phyloP scores from a whole-genome alignment of 2,329 filamentous ascomycete species.

The Zymoseptoria ardabiliae region DNA sequence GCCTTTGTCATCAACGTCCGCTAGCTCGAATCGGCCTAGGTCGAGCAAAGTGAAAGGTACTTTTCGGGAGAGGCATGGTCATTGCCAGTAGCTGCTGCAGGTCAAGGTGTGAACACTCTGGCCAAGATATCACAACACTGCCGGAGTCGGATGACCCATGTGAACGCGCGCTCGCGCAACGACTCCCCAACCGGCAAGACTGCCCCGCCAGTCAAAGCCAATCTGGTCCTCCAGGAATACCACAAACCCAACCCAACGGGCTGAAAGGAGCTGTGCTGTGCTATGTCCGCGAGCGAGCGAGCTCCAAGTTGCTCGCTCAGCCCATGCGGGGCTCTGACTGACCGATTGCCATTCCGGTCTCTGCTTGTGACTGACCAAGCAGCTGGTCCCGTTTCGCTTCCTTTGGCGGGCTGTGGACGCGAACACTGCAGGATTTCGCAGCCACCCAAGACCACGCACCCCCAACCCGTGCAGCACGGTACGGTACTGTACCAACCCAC shows the following conservation, averaged over 20 bases:
- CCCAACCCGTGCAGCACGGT: background rate
- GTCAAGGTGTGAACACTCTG: background rate
- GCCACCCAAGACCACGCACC: background rate
- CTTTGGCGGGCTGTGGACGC: background rate
- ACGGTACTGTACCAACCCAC: background rate
- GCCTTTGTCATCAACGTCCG: background rate
- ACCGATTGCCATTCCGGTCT: background rate
- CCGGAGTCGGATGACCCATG: background rate
- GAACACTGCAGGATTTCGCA: background rate
- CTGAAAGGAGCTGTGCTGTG: background rate
- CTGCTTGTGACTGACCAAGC: background rate
- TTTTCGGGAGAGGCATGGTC: background rate
- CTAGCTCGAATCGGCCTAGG: background rate
- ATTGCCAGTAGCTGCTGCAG: too few relatives aligned
- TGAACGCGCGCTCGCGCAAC: background rate
- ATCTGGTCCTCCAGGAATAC: background rate
- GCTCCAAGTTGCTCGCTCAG: background rate
- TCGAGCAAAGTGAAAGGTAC: background rate
- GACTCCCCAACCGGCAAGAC: background rate
- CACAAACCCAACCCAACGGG: background rate
- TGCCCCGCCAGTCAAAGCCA: background rate
- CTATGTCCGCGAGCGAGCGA: background rate
- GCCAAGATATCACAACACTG: background rate
- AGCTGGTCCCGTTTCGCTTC: background rate
- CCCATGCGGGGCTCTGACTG: background rate